Evolutionary conservation across 495 filamentous ascomycete species (phyloP).

Genomic region (Penicillium herquei): DNA sequence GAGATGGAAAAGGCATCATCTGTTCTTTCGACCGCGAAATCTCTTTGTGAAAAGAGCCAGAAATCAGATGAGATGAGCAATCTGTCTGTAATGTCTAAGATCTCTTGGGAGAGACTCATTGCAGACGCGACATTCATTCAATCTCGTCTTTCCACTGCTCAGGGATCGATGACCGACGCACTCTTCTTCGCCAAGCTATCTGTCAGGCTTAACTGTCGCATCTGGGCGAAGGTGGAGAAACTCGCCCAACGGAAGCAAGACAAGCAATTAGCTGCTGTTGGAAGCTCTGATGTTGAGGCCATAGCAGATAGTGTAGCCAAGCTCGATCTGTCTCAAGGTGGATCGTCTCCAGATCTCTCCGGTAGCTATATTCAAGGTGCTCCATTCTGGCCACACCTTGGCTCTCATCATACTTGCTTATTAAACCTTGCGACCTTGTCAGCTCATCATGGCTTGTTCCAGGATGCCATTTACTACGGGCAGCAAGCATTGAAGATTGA

Average conservation of each 20-base stretch:
- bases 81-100: slow-evolving; percentile 31
- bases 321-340: slow-evolving; percentile 36
- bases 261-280: slow-evolving; percentile 17
- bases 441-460: slow-evolving; percentile 78
- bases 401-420: slow-evolving; percentile 65
- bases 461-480: slow-evolving; percentile 86
- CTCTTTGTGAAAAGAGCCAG: slow-evolving; percentile 38
- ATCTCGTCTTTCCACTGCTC: slow-evolving; percentile 62
- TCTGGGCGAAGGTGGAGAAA: slow-evolving; percentile 69
- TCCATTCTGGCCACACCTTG: slow-evolving; percentile 77
- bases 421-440: slow-evolving; percentile 72
- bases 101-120: slow-evolving; percentile 45
- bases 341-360: slow-evolving; percentile 22
- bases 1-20: slow-evolving; percentile 54
- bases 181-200: slow-evolving; percentile 64
- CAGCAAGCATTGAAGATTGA: slow-evolving; percentile 83
- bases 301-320: slow-evolving; percentile 45
- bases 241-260: slow-evolving; percentile 37
- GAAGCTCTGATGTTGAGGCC: slow-evolving; percentile 36
- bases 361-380: slow-evolving; percentile 52
- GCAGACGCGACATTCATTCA: slow-evolving; percentile 56
- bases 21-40: slow-evolving; percentile 29
- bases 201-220: slow-evolving; percentile 62
- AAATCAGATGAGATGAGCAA: slow-evolving; percentile 27
- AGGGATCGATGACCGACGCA: slow-evolving; percentile 62